Evolutionary conservation across 306 rosid genomes (phyloP), one percentile per base, ranked within the genome.

Genomic region (Fragaria nilgerrensis): DNA sequence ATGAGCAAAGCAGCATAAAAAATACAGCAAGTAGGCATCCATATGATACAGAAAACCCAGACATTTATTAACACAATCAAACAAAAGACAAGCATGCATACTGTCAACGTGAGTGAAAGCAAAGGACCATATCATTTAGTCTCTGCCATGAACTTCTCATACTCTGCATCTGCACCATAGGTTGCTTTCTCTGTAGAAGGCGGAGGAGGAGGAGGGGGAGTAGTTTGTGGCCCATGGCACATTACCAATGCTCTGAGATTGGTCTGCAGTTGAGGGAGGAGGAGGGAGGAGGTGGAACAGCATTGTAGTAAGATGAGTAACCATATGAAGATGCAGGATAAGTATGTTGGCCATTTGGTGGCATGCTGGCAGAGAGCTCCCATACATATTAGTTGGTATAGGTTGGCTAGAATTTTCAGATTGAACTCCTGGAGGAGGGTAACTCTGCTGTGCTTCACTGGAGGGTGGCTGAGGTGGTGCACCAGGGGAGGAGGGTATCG

Each of bases 61-160:
- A 63, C 52, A 45, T 25, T 48, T 19, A 47, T 4, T 11, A 48
- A 47, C 67, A 64, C 12, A 74, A 61, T 45, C 48, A 70, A 74
- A 69, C 20, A 64, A 34, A n/a, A 15, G 77, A 72, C 44, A 62
- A 63, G 72, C 63, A 7, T 3, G 75, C 88, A 59, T 80, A 93
- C 97, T 84, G 72, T 73, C 70, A 77, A 68, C 29, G 70, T 3
- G 75, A 72, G 74, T 72, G 47, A 58, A n/a, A 17, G 41, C 20
- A 13, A 10, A 80, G 77, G 76, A 73, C 82, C 27, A 15, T 36
- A 79, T 96, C 90, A 96, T 82, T 92, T 96, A 91, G 91, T 92
- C 90, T 96, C 98, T 34, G 97, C 91, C 99, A 96, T 96, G 89
- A 95, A 95, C 82, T 88, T 95, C 86, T 96, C 99, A 44, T 92